phyloP scores from a whole-genome alignment of 208 protist species.

The Trypanosoma grayi region DNA sequence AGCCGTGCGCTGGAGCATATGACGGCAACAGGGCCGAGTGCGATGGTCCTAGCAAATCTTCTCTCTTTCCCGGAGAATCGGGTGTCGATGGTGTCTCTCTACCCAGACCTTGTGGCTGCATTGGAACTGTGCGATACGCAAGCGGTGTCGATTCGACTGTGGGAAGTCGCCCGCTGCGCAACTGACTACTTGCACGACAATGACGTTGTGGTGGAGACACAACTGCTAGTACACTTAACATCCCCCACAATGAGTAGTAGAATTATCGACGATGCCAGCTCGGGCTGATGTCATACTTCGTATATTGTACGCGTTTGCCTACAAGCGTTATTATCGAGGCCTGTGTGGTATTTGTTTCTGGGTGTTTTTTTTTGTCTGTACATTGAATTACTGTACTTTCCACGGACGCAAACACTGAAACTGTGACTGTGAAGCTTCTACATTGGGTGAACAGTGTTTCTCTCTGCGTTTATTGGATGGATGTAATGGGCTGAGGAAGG shows the following conservation, averaged over 20 bases:
- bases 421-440: no score
- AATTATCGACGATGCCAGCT: neutral
- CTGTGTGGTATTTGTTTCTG: no score
- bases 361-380: no score
- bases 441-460: no score
- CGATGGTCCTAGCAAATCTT: constrained; percentile 24
- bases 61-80: constrained; percentile 25
- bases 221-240: constrained; percentile 5
- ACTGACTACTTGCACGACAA: constrained; percentile 22
- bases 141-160: constrained; percentile 9
- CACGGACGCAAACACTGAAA: no score
- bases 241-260: neutral
- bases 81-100: constrained; percentile 2
- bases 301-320: neutral
- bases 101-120: constrained; percentile 12
- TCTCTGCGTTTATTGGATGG: neutral
- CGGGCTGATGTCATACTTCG: neutral
- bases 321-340: no score
- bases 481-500: neutral
- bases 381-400: no score
- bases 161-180: constrained; percentile 11
- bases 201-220: neutral
- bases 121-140: constrained; percentile 14
- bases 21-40: constrained; percentile 1
- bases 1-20: constrained; percentile 1